Conservation (phyloP, 2,329 filamentous ascomycete species). For the Penicillium sp. region DNA sequence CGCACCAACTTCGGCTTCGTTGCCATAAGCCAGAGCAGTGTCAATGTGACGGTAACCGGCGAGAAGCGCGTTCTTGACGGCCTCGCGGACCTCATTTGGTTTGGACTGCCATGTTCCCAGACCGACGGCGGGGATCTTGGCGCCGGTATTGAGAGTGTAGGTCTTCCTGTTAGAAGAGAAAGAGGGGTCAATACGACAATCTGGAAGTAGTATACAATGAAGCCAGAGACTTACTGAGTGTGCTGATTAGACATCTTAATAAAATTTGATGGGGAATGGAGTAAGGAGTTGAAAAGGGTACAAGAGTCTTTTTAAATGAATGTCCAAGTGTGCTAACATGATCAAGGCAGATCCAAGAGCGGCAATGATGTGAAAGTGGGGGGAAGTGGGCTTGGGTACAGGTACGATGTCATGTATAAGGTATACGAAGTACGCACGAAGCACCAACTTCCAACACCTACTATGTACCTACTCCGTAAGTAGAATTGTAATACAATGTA, state of each 20-base stretch:
- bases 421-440: no score
- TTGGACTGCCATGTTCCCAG: conserved; percentile 58
- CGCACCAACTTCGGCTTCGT: conserved; percentile 65
- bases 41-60: conserved; percentile 58
- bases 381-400: background rate
- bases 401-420: background rate
- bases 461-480: no score
- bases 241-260: conserved; percentile 26
- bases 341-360: conserved; percentile 28
- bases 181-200: background rate
- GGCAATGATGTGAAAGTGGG: conserved; percentile 15
- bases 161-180: conserved; percentile 28
- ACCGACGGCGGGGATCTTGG: conserved; percentile 50
- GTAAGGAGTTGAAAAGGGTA: background rate
- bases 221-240: conserved; percentile 19
- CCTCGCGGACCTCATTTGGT: conserved; percentile 51
- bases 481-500: no score
- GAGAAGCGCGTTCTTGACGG: conserved; percentile 51
- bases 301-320: conserved; percentile 15
- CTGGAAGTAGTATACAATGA: background rate
- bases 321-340: background rate
- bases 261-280: background rate
- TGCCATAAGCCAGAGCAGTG: conserved; percentile 56
- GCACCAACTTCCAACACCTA: no score
- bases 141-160: conserved; percentile 52